Conservation (phyloP, 495 filamentous ascomycete genomes). For the Annulohypoxylon moriforme region DNA sequence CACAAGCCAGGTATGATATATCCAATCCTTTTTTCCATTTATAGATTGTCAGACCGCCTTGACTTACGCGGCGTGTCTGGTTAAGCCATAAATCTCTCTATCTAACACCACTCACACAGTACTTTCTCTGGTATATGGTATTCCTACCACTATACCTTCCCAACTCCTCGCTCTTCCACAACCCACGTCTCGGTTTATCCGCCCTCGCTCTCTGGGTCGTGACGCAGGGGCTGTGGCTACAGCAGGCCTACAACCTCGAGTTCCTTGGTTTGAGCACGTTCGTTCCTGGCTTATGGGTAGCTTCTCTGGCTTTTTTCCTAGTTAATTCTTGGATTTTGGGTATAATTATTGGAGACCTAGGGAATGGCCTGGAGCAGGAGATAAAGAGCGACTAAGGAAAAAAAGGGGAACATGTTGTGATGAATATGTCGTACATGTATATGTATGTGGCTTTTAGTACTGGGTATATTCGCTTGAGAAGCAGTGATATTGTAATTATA, state of each 20-base stretch:
- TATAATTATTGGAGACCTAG: constrained; percentile 78
- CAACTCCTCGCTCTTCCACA: constrained; percentile 72
- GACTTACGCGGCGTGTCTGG: not conserved
- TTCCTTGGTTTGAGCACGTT: constrained; percentile 90
- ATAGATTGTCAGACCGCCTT: not conserved
- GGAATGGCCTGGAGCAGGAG: constrained; percentile 12
- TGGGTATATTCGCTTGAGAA: not conserved
- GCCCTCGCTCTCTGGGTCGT: constrained; percentile 77
- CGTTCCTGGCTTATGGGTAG: constrained; percentile 80
- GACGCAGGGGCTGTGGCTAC: constrained; percentile 82
- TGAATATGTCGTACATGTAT: not conserved
- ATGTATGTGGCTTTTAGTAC: not conserved
- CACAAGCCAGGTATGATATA: constrained; percentile 83
- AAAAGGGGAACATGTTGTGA: not conserved
- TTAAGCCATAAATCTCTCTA: not conserved
- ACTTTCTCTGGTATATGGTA: constrained; percentile 97
- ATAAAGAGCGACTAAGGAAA: not conserved
- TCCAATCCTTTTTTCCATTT: not conserved
- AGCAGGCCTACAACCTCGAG: constrained; percentile 88
- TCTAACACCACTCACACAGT: constrained; percentile 62
- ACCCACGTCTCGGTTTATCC: constrained; percentile 67
- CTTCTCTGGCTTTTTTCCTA: constrained; percentile 80
- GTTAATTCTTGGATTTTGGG: constrained; percentile 90
- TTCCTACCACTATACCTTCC: constrained; percentile 93
- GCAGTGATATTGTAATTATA: not conserved